Percentiles rank a stretch among this genome's conserved stretches.
Evolutionary conservation across 345 rosid genomes (phyloP).

Genomic region (Eucalyptus virginea): DNA sequence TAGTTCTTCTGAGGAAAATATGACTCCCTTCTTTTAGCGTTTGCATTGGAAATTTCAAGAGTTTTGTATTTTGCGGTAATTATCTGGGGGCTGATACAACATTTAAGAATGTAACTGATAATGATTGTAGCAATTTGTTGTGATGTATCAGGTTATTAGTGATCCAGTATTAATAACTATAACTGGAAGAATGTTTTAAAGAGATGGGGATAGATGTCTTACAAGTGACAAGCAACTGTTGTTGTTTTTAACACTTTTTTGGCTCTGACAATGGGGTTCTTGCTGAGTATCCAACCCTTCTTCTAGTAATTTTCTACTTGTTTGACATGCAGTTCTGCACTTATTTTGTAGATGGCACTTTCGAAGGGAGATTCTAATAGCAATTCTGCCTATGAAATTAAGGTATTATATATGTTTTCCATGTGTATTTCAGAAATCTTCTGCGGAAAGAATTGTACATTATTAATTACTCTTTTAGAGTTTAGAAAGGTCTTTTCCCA

Average conservation of each 20-base stretch:
- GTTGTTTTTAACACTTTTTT: not conserved
- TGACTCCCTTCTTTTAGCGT: not conserved
- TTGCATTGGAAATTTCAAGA: not conserved
- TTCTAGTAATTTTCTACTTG: constrained; percentile 46
- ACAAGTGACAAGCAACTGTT: not conserved
- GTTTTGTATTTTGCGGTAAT: not conserved
- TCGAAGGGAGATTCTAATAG: constrained; percentile 53
- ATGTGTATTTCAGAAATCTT: not conserved
- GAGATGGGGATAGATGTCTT: not conserved
- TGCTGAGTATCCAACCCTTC: constrained; percentile 1
- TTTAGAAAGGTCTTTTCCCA: not conserved
- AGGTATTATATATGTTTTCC: constrained; percentile 17
- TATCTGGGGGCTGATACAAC: not conserved
- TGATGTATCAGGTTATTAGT: not conserved
- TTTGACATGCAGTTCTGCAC: constrained; percentile 87
- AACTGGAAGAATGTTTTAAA: not conserved
- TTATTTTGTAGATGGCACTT: constrained; percentile 77
- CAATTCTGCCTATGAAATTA: constrained; percentile 64
- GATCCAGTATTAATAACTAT: not conserved
- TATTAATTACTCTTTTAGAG: not conserved
- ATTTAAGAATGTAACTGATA: not conserved
- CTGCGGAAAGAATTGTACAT: not conserved
- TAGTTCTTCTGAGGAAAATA: not conserved
- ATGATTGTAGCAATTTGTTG: not conserved
- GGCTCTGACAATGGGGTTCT: not conserved